These are phyloP conservation scores for Tetrastigma voinierianum DNA, from an alignment of 164 flowering plant species.

Conservation along the genomic window DNA sequence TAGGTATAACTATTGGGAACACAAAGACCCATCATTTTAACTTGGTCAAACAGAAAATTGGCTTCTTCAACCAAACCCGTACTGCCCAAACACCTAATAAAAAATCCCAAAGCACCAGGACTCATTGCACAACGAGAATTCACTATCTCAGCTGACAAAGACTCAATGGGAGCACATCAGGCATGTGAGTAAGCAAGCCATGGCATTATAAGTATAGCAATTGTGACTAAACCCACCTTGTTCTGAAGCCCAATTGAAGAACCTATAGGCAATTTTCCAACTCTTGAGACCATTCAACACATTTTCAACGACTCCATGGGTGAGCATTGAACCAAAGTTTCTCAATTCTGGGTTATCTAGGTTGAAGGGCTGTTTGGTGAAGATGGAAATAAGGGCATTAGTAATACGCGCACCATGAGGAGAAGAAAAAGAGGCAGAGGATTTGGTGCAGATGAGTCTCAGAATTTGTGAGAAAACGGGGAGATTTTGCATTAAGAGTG, in stretches of 20 bases:
- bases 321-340: slow-evolving; percentile 37
- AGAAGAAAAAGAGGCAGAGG: not conserved
- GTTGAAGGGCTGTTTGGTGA: slow-evolving; percentile 32
- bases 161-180: slow-evolving; percentile 42
- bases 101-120: slow-evolving; percentile 75
- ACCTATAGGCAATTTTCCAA: slow-evolving; percentile 54
- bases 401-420: not conserved
- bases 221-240: slow-evolving; percentile 59
- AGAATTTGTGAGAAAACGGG: not conserved
- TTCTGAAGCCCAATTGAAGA: slow-evolving; percentile 71
- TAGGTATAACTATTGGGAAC: slow-evolving; percentile 62
- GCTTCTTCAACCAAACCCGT: slow-evolving; percentile 68
- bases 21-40: slow-evolving; percentile 45
- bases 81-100: slow-evolving; percentile 73
- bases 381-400: slow-evolving; percentile 34
- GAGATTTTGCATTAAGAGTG: not conserved
- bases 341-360: slow-evolving; percentile 32
- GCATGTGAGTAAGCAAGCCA: slow-evolving; percentile 70
- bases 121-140: slow-evolving; percentile 43
- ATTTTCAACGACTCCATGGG: slow-evolving; percentile 50
- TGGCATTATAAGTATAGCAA: slow-evolving; percentile 71
- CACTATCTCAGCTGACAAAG: slow-evolving; percentile 39
- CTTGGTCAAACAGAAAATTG: slow-evolving; percentile 53
- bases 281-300: slow-evolving; percentile 45
- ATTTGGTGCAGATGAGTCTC: slow-evolving; percentile 1